phyloP scores from a whole-genome alignment of 2,329 filamentous ascomycete species.

The Alternaria novae-zelandiae region DNA sequence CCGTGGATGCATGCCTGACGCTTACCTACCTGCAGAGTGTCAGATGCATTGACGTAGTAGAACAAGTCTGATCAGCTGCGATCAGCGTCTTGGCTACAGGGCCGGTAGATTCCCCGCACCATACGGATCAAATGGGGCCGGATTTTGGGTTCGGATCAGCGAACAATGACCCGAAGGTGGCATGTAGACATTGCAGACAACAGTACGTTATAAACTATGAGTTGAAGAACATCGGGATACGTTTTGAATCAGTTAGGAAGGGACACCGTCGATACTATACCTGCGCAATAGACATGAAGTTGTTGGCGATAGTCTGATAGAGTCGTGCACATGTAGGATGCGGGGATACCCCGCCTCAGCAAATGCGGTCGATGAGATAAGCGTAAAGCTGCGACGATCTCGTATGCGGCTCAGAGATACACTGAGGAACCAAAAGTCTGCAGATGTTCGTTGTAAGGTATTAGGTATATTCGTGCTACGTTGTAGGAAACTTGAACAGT shows the following conservation, averaged over 20 bases:
- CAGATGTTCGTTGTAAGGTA: neutral
- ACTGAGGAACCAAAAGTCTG: neutral
- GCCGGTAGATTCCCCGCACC: conserved; percentile 18
- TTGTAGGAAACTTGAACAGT: neutral
- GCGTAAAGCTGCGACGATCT: neutral
- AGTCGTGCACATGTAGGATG: neutral
- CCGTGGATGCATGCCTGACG: conserved; percentile 21
- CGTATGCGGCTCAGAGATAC: neutral
- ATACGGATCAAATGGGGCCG: conserved; percentile 1
- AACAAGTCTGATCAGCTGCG: conserved; percentile 10
- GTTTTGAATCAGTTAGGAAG: neutral
- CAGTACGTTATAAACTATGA: too few relatives aligned
- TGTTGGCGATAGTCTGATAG: conserved; percentile 13
- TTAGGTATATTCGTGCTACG: neutral
- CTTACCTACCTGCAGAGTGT: conserved; percentile 19
- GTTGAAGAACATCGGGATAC: neutral
- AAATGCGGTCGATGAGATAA: neutral
- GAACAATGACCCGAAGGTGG: neutral
- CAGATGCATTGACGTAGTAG: conserved; percentile 21
- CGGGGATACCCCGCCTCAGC: conserved; percentile 1
- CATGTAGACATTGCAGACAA: neutral
- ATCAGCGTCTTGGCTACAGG: conserved; percentile 19
- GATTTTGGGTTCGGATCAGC: neutral
- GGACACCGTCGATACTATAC: neutral
- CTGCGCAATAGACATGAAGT: conserved; percentile 11